Base-by-base conservation (phyloP, 1,284 basidiomycete species). In the Cryptococcus sp. region DNA sequence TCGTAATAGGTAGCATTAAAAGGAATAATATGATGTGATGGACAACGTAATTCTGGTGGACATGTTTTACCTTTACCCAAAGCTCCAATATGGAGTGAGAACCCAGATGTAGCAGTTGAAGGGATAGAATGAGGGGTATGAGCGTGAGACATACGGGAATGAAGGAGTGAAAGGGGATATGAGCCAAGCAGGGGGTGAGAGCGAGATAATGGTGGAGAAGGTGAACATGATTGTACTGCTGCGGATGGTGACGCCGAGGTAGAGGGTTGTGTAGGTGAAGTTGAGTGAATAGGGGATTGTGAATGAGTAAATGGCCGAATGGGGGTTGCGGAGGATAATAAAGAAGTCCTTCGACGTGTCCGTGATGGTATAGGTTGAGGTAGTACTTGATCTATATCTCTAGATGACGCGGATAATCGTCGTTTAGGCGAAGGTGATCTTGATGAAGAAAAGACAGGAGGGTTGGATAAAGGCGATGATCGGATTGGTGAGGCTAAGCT, bases 1-100 rank as follows among this genome's bases (percentile, higher is more conserved):
- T 74, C 72, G 47, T 76, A 73, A 58, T 74, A 76, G 30, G 67
- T 70, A 35, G 73, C 74, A 5, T 62, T 58, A 53, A 77, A 73
- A 0, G 71, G 68, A 2, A 76, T 43, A n/a, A 59, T 52, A 10
- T 72, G 53, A 30, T 66, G 65, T 30, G 45, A 11, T 0, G 73
- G 73, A 41, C 62, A 68, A 6, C 68, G 52, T 10, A 75, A 48
- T 8, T 66, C 61, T 3, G 62, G 56, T 0, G 67, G 66, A 52
- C 68, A 68, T 1, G 52, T 52, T 11, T 57, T 62, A 2, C 65
- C 68, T 53, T 56, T 68, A 4, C 66, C 69, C 3, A 66, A n/a
- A 3, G 59, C 57, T 3, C 57, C 61, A 4, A 75, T 38, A 32
- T 61, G 62, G 2, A 75, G 55, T 3, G 59, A 45, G 50, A 71